Evolutionary conservation across 2,329 filamentous ascomycete species (phyloP), one percentile per base, ranked within the genome.

Genomic region (Ceratocystis diversiconidia): DNA sequence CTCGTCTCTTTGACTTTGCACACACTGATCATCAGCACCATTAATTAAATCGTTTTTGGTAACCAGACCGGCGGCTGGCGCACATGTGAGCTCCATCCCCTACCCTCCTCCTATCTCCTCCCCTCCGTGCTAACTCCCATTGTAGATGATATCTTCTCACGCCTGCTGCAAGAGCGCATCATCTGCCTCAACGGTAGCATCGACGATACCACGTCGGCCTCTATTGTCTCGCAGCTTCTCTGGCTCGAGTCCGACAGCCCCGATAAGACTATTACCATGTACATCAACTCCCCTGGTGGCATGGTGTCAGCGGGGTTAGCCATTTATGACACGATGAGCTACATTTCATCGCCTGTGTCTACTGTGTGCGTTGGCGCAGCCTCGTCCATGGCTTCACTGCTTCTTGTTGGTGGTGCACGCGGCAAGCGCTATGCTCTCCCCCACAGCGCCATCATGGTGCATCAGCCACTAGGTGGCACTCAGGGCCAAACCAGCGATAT

Each of bases 261-360:
- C 2, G 85, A 95, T 65, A 96, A 96, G 75, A 89, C 91, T 12
- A 97, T 99, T 70, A 94, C 89, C 63, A 89, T 99, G 75, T 99
- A 99, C 76, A 99, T 99, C 75, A 96, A 99, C 78, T 95, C 90
- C 0, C 92, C 92, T 0, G 94, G 94, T 62, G 94, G 94, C 65
- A 92, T 89, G 52, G 92, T 99, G 68, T 92, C 94, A 1, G 77
- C 77, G 68, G 85, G 85, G 17, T 80, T 88, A 68, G 92, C 94
- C 30, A 97, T 99, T 72, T 99, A 99, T 80, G 94, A 99, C 74
- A 99, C 94, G 12, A 97, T 99, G 92, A 86, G 88, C 71, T 99
- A 99, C 75, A 97, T 99, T 73, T 86, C 87, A 68, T 89, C 89
- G 2, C 90, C 92, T 0, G 91, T 99, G 0, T 92, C 88, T 55